phyloP scores from a whole-genome alignment of 2,329 filamentous ascomycete species.

The Colletotrichum sp. region DNA sequence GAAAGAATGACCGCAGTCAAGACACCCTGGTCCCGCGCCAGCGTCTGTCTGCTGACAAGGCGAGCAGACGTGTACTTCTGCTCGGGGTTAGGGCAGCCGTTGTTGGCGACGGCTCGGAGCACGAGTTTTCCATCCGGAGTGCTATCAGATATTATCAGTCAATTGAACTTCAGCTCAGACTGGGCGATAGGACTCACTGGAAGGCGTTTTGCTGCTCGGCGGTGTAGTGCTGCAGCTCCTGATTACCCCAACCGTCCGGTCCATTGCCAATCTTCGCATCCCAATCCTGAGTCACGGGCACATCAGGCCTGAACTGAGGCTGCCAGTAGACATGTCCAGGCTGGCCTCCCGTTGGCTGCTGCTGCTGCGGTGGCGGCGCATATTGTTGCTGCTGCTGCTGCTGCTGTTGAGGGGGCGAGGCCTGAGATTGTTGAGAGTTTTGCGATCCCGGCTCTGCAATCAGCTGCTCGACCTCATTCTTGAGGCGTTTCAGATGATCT shows the following conservation, averaged over 20 bases:
- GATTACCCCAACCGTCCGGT: constrained; percentile 66
- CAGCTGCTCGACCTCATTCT: constrained; percentile 41
- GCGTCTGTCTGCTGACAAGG: constrained; percentile 56
- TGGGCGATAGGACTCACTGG: constrained; percentile 37
- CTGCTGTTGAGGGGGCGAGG: constrained; percentile 24
- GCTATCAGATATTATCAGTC: constrained; percentile 23
- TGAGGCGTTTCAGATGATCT: constrained; percentile 41
- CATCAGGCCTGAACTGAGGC: constrained; percentile 51
- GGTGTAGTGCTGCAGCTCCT: constrained; percentile 64
- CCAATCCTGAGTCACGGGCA: constrained; percentile 56
- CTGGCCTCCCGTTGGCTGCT: neutral
- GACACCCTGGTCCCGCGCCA: constrained; percentile 55
- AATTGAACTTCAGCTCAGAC: neutral
- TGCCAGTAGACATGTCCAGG: constrained; percentile 52
- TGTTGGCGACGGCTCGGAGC: constrained; percentile 52
- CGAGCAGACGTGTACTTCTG: constrained; percentile 60
- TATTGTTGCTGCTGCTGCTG: constrained; percentile 22
- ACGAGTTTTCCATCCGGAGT: constrained; percentile 56
- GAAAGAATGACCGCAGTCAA: constrained; percentile 55
- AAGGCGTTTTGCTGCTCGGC: constrained; percentile 55
- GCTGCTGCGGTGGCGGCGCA: constrained; percentile 16
- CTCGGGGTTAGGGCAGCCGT: constrained; percentile 34
- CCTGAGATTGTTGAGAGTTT: constrained; percentile 24
- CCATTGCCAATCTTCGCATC: constrained; percentile 59
- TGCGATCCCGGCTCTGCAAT: constrained; percentile 29